These are phyloP conservation scores for Glonium stellatum DNA, from an alignment of 495 filamentous ascomycete species.

Conservation along the genomic window DNA sequence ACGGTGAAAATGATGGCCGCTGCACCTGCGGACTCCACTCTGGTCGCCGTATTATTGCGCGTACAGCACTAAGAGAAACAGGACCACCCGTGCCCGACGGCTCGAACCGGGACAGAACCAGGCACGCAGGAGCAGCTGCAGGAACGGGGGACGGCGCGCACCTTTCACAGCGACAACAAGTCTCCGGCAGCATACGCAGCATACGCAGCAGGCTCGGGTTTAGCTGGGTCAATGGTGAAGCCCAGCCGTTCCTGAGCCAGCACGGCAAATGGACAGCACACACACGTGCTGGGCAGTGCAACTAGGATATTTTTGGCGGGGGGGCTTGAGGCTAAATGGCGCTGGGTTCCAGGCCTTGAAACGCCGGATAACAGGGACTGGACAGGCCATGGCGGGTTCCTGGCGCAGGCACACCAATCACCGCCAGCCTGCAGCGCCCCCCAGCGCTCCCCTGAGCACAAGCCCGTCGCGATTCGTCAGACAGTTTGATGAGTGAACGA, in stretches of 20 bases:
- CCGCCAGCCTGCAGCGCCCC: not conserved
- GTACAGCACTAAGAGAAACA: not conserved
- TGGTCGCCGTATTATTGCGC: not conserved
- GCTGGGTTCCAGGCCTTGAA: not conserved
- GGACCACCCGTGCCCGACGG: not conserved
- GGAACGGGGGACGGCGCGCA: not conserved
- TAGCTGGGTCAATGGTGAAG: not conserved
- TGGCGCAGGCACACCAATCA: conserved; percentile 4
- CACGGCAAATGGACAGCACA: not conserved
- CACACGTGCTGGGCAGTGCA: not conserved
- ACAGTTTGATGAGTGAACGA: not conserved
- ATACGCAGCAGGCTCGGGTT: too few relatives aligned
- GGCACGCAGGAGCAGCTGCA: not conserved
- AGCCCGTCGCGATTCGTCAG: not conserved
- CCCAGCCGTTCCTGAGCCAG: not conserved
- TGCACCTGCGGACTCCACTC: too few relatives aligned
- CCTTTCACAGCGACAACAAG: not conserved
- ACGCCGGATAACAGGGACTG: not conserved
- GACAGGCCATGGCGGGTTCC: not conserved
- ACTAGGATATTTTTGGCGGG: not conserved
- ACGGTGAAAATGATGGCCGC: too few relatives aligned
- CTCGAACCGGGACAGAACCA: not conserved
- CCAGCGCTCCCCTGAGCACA: not conserved
- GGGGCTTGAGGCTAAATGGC: not conserved
- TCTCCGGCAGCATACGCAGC: not conserved